phyloP scores from a whole-genome alignment of 2,329 filamentous ascomycete species.

The Claviceps fusiformis region DNA sequence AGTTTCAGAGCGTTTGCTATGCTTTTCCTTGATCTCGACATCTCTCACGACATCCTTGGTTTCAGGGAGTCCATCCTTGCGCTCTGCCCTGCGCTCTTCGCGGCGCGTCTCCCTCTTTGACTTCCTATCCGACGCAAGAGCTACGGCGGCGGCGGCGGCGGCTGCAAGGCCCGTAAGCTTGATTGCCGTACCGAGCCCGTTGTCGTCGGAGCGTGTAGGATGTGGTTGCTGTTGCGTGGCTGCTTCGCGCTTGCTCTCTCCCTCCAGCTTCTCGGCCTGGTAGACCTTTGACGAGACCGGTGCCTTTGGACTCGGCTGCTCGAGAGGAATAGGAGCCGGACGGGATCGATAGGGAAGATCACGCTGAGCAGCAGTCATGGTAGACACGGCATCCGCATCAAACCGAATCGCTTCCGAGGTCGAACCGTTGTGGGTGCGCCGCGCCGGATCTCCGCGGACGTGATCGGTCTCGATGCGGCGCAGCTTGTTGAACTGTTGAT shows the following conservation, averaged over 20 bases:
- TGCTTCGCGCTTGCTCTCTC: constrained; percentile 21
- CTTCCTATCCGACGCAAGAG: constrained; percentile 14
- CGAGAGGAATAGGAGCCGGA: constrained; percentile 54
- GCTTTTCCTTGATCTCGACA: background rate
- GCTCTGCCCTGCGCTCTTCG: constrained; percentile 12
- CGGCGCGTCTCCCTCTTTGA: constrained; percentile 8
- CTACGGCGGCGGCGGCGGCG: constrained; percentile 32
- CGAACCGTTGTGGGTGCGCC: constrained; percentile 52
- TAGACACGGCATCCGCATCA: constrained; percentile 40
- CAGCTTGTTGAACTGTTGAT: constrained; percentile 9
- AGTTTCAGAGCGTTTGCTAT: constrained; percentile 6
- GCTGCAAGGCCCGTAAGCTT: constrained; percentile 32
- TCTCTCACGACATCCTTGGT: constrained; percentile 2
- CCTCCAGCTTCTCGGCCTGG: constrained; percentile 30
- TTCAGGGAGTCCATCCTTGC: constrained; percentile 9
- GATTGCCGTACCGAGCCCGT: constrained; percentile 29
- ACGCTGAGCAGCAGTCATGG: constrained; percentile 27
- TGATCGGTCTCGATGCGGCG: constrained; percentile 13
- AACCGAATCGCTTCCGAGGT: constrained; percentile 51
- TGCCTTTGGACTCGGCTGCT: constrained; percentile 69
- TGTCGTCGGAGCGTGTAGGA: constrained; percentile 21
- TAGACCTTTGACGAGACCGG: constrained; percentile 61
- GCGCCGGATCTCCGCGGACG: constrained; percentile 27
- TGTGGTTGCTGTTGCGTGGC: constrained; percentile 11
- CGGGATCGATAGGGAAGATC: constrained; percentile 29